Evolutionary conservation across 2,329 filamentous ascomycete species (phyloP).

Genomic region (Chrysoporthe austroafricana): DNA sequence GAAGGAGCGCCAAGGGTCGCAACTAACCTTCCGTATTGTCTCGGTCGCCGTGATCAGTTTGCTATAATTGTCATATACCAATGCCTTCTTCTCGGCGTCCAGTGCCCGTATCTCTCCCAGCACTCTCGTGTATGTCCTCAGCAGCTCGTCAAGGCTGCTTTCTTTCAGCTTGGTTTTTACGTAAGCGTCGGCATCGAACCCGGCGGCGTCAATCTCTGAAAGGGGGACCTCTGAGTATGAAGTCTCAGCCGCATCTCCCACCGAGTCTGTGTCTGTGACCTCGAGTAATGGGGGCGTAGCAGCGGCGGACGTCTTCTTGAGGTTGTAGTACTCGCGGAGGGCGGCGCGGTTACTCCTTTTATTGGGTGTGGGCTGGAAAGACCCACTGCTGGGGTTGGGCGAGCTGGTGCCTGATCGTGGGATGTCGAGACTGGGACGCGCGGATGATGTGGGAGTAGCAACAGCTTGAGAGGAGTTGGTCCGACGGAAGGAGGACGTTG

Average conservation of each 20-base stretch:
- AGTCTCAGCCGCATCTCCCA: slow-evolving; percentile 35
- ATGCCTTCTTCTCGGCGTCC: slow-evolving; percentile 93
- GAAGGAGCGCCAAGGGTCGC: background rate
- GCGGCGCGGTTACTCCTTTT: slow-evolving; percentile 77
- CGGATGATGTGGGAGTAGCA: slow-evolving; percentile 72
- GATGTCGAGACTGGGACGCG: slow-evolving; percentile 73
- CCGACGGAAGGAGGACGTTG: slow-evolving; percentile 60
- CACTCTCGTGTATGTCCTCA: slow-evolving; percentile 72
- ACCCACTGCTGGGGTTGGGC: slow-evolving; percentile 44
- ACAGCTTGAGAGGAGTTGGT: slow-evolving; percentile 53
- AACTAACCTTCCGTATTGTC: slow-evolving; percentile 77
- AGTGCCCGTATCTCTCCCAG: slow-evolving; percentile 83
- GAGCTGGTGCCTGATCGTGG: slow-evolving; percentile 64
- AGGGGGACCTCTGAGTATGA: slow-evolving; percentile 60
- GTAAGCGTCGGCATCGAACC: slow-evolving; percentile 75
- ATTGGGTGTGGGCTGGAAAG: slow-evolving; percentile 32
- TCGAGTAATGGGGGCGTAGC: slow-evolving; percentile 44
- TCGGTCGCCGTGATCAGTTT: slow-evolving; percentile 97
- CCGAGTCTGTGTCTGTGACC: slow-evolving; percentile 45
- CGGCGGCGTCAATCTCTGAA: slow-evolving; percentile 73
- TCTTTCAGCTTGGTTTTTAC: slow-evolving; percentile 64
- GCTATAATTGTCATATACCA: slow-evolving; percentile 98
- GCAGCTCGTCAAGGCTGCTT: slow-evolving; percentile 68
- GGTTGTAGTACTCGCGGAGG: slow-evolving; percentile 92
- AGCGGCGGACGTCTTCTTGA: slow-evolving; percentile 54